Percentiles rank a stretch among this genome's conserved stretches.
Evolutionary conservation across 768 basidiomycete genomes (phyloP).

Genomic region (Neoboletus subvelutipes): DNA sequence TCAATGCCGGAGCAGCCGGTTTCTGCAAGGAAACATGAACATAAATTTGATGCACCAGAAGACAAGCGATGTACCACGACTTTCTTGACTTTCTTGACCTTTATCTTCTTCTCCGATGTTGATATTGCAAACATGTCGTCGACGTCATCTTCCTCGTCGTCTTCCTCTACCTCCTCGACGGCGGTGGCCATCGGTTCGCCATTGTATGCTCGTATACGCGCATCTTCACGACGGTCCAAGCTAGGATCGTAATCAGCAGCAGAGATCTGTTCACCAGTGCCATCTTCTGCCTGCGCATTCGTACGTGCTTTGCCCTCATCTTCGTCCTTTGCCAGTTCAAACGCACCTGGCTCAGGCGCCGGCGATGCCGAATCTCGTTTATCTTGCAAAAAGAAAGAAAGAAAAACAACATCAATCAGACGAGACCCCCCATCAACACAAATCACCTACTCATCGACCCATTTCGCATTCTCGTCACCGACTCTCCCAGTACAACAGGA

Average conservation of each 20-base stretch:
- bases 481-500: slow-evolving; percentile 24
- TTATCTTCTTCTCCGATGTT: slow-evolving; percentile 47
- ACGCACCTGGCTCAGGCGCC: slow-evolving; percentile 56
- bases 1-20: slow-evolving; percentile 57
- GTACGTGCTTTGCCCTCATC: slow-evolving; percentile 49
- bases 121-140: slow-evolving; percentile 94
- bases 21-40: slow-evolving; percentile 36
- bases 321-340: slow-evolving; percentile 67
- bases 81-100: slow-evolving; percentile 57
- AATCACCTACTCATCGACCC: slow-evolving; percentile 24
- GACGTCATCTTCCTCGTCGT: slow-evolving; percentile 80
- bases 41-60: not conserved
- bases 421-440: not conserved
- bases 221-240: slow-evolving; percentile 81
- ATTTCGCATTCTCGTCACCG: slow-evolving; percentile 10
- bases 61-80: slow-evolving; percentile 42
- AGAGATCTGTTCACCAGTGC: slow-evolving; percentile 66
- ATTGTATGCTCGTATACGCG: slow-evolving; percentile 60
- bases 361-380: slow-evolving; percentile 56
- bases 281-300: slow-evolving; percentile 45
- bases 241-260: slow-evolving; percentile 93
- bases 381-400: slow-evolving; percentile 29
- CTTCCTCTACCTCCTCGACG: slow-evolving; percentile 49
- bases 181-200: slow-evolving; percentile 38
- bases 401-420: slow-evolving; percentile 1